Evolutionary conservation across 768 basidiomycete species (phyloP).

Genomic region (Pilatotrama ljubarskyi): DNA sequence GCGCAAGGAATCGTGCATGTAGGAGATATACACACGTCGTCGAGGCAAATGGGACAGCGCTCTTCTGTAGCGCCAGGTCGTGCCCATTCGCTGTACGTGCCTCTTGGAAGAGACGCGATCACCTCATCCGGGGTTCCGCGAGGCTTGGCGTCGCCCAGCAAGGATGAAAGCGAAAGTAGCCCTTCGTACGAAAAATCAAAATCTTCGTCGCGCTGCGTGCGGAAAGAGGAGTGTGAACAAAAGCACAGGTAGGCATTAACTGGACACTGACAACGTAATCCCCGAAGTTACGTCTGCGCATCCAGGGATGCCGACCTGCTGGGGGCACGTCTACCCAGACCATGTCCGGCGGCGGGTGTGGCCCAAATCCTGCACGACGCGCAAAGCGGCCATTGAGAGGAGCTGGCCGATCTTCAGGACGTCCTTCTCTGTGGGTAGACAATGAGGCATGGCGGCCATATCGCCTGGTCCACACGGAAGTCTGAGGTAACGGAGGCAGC

Average conservation of each 20-base stretch:
- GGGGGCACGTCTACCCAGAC: constrained; percentile 13
- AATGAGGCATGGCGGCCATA: not conserved
- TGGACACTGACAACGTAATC: constrained; percentile 52
- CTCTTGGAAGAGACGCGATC: constrained; percentile 59
- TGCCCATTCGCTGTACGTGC: constrained; percentile 67
- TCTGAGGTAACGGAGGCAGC: not conserved
- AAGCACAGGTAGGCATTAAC: not conserved
- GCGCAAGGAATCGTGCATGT: not conserved
- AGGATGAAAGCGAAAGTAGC: constrained; percentile 54
- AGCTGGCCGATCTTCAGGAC: not conserved
- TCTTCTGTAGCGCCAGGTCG: constrained; percentile 59
- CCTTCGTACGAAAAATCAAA: constrained; percentile 77
- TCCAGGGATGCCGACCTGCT: not conserved
- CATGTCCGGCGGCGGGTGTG: constrained; percentile 5
- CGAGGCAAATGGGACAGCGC: constrained; percentile 82
- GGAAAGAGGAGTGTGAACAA: not conserved
- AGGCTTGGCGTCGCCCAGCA: constrained; percentile 70
- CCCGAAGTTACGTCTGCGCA: constrained; percentile 30
- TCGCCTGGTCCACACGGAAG: not conserved
- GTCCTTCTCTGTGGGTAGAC: not conserved
- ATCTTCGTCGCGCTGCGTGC: constrained; percentile 67
- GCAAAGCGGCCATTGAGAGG: constrained; percentile 18
- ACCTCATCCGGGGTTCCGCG: constrained; percentile 63
- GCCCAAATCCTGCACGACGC: constrained; percentile 6
- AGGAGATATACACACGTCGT: constrained; percentile 58